Base-by-base conservation (phyloP, 768 basidiomycete species). In the Coprinopsis marcescibilis region DNA sequence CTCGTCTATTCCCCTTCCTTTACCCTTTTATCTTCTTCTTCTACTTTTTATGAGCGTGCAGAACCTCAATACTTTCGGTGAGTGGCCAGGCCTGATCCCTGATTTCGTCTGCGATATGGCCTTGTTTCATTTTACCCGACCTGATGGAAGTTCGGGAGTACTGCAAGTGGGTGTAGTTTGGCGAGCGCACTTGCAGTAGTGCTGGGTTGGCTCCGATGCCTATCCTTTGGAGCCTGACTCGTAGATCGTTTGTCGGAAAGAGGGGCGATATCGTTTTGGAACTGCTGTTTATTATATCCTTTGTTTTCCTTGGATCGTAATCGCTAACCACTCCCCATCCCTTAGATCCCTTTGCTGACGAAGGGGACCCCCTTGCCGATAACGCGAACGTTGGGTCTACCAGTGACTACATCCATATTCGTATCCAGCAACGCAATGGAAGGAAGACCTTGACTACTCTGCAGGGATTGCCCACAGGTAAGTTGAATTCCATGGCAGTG, bases 401-500 rank as follows among this genome's bases (percentile, higher is more conserved):
- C 65, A 69, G 80, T 60, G 81, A 89, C 64, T 85, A 90, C 66
- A 88, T 94, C 65, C 91, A 94, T 66, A 89, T 95, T 63, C 91
- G 96, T 73, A 89, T 99, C 60, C 96, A 99, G 68, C 96, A 99
- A 70, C 81, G 96, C 62, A 99, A 98, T 80, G 96, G 96, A 52
- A 80, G 96, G 61, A 99, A 99, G 78, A 96, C 93, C 52, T 69
- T 97, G 74, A 99, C 96, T 33, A 99, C 94, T 49, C 76, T 98
- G 57, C 94, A 98, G 68, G 96, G 96, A 52, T 68, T 99, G 55
- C 89, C 90, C 46, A 91, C 87, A 68, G 81, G 89, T 89, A 54
- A 54, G 81, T 69, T 33, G 41, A 15, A 48, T 23, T 40, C 34
- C 29, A 48, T 24, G 42, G 39, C 34, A 44, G 42, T 40, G 21